Evolutionary conservation across 2,329 filamentous ascomycete genomes (phyloP).

Genomic region (Epichloe sp.): DNA sequence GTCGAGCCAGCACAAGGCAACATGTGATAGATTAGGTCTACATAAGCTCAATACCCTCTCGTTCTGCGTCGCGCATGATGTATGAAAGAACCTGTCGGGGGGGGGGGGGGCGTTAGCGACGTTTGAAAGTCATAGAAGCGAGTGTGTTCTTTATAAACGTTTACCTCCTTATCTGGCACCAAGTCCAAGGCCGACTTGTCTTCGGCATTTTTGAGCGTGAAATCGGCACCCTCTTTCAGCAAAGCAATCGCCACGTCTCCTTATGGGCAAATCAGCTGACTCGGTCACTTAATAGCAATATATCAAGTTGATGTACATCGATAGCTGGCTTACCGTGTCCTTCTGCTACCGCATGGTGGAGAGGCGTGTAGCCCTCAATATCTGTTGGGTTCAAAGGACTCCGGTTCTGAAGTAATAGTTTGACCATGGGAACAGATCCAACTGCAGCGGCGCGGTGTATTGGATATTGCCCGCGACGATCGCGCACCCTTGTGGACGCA

Average conservation of each 20-base stretch:
- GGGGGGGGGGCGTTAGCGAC: conserved; percentile 4
- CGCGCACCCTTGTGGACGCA: conserved; percentile 67
- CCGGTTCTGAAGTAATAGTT: conserved; percentile 58
- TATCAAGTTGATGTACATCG: too few relatives aligned
- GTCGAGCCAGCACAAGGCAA: not conserved
- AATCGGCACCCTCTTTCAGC: conserved; percentile 74
- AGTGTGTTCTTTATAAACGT: conserved; percentile 11
- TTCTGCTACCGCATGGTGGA: conserved; percentile 79
- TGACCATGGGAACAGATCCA: conserved; percentile 78
- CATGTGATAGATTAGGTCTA: not conserved
- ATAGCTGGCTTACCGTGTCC: conserved; percentile 40
- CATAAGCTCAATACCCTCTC: conserved; percentile 60
- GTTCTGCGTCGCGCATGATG: conserved; percentile 65
- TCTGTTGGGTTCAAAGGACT: conserved; percentile 81
- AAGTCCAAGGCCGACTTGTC: conserved; percentile 65
- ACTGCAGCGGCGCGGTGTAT: conserved; percentile 85
- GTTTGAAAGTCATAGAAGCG: not conserved
- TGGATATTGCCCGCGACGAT: conserved; percentile 77
- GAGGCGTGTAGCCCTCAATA: conserved; percentile 66
- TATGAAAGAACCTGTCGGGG: conserved; percentile 53
- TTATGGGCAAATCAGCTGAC: conserved; percentile 11
- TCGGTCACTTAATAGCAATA: too few relatives aligned
- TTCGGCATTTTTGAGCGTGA: conserved; percentile 59
- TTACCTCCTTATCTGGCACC: conserved; percentile 73
- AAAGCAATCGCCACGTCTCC: conserved; percentile 73